Evolutionary conservation across 108 stramenopile genomes (phyloP).

Genomic region (Chaetoceros muelleri): DNA sequence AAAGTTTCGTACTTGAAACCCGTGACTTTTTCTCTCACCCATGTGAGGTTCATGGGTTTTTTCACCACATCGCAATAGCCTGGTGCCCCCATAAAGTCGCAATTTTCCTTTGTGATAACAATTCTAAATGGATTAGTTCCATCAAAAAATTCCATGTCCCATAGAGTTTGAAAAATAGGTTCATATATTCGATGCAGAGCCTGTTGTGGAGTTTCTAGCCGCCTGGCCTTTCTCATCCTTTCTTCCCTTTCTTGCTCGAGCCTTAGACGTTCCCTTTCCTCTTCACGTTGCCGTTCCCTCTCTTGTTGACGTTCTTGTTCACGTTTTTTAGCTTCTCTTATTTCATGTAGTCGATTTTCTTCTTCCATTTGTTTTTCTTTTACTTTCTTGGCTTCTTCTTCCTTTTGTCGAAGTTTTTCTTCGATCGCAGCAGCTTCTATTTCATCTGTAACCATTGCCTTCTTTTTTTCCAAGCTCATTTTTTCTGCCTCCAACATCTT

Average conservation of each 20-base stretch:
- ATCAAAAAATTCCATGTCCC: conserved; percentile 76
- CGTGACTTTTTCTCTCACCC: conserved; percentile 59
- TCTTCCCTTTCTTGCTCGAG: conserved; percentile 22
- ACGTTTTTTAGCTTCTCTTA: conserved; percentile 22
- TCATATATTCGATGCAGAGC: conserved; percentile 44
- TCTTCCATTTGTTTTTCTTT: conserved; percentile 4
- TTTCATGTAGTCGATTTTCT: conserved; percentile 8
- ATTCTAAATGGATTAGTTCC: conserved; percentile 73
- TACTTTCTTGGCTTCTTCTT: conserved; percentile 20
- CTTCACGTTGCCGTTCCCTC: conserved; percentile 19
- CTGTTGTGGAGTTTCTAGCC: conserved; percentile 40
- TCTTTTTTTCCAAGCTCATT: conserved; percentile 21
- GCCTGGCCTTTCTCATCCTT: conserved; percentile 1
- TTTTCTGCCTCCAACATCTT: conserved; percentile 23
- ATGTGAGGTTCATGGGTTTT: conserved; percentile 65
- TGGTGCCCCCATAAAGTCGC: conserved; percentile 57
- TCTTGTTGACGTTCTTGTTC: conserved; percentile 29
- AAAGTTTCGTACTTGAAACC: conserved; percentile 43
- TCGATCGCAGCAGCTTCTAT: conserved; percentile 5
- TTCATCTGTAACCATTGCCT: conserved; percentile 11
- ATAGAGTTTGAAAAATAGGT: conserved; percentile 56
- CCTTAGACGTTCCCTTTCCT: conserved; percentile 14
- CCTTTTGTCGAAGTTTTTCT: conserved; percentile 17
- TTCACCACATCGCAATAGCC: conserved; percentile 69
- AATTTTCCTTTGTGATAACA: conserved; percentile 63